Base-by-base conservation (phyloP, 148 eudicot genomes). In the Tetragonia tetragonoides region DNA sequence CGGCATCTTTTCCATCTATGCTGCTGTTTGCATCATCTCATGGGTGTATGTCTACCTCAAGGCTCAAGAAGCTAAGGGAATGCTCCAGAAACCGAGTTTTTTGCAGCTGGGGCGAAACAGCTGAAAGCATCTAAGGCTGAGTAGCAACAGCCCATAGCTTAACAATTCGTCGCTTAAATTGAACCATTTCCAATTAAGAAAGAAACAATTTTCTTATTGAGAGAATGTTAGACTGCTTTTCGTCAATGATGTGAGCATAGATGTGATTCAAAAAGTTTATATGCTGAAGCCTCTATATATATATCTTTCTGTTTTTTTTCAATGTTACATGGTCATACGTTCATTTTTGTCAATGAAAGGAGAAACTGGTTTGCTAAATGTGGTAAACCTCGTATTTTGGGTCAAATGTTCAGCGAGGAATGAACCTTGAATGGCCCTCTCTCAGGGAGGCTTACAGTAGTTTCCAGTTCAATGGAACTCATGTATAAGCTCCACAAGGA, bases 61-160 rank as follows among this genome's bases (percentile, higher is more conserved):
- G 87, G 97, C 92, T 53, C 97, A 95, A 0, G 98, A 94, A 79
- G 92, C 98, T 3, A 94, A 94, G 85, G 95, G 94, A 10, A 92
- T 94, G 98, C 98, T 97, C 7, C 84, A 62, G 89, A 91, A 67
- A 90, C 94, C 0, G 97, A 92, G 85, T 92, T 94, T 86, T 93
- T 93, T 53, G 89, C 94, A n/a, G 87, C 90, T 61, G 95, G 90
- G 39, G 89, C 94, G 0, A 85, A 81, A 64, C 86, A 85, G 72
- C 47, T 68, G n/a, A 81, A 70, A 66, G 81, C 83, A 51, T 51
- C 82, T 23, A 83, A 83, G 74, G 79, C 41, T 5, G 86, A 83
- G 70, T 79, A 76, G 74, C 39, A 65, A 72, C 10, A 21, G 56
- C 74, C 37, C 21, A 38, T 16, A 23, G 21, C 21, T 23, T 16